Evolutionary conservation across 495 filamentous ascomycete genomes (phyloP).

Genomic region (Lasiosphaeriaceae sp.): DNA sequence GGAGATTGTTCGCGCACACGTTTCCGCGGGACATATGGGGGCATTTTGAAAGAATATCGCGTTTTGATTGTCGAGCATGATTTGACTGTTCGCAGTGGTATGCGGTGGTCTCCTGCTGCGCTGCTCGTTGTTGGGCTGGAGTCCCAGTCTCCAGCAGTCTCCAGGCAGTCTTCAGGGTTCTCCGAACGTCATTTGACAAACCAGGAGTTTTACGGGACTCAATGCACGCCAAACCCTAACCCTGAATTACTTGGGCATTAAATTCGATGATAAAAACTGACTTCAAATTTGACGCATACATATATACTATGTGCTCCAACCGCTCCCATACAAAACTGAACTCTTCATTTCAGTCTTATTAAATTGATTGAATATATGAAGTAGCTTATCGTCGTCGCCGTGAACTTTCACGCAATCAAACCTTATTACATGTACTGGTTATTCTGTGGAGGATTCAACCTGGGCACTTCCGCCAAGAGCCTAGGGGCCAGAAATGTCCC

Average conservation of each 20-base stretch:
- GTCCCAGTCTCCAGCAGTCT: background rate
- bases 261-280: too few species aligned
- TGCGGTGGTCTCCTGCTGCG: background rate
- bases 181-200: background rate
- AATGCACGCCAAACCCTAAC: background rate
- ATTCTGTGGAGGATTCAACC: too few species aligned
- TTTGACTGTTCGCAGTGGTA: background rate
- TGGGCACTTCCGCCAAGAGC: too few species aligned
- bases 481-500: too few species aligned
- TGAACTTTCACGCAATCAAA: too few species aligned
- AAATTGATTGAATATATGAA: too few species aligned
- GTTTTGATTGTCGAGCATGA: background rate
- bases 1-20: slow-evolving; percentile 35
- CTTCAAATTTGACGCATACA: too few species aligned
- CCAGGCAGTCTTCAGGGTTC: background rate
- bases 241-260: background rate
- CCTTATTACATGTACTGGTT: too few species aligned
- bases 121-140: background rate
- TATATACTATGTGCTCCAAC: too few species aligned
- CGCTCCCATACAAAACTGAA: too few species aligned
- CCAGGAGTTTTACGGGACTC: background rate
- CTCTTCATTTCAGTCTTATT: too few species aligned
- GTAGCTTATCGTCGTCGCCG: too few species aligned
- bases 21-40: slow-evolving; percentile 45
- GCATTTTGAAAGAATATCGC: slow-evolving; percentile 29